Evolutionary conservation across 306 rosid species (phyloP), one percentile per base, ranked within the genome.

Genomic region (Canavalia gladiata): DNA sequence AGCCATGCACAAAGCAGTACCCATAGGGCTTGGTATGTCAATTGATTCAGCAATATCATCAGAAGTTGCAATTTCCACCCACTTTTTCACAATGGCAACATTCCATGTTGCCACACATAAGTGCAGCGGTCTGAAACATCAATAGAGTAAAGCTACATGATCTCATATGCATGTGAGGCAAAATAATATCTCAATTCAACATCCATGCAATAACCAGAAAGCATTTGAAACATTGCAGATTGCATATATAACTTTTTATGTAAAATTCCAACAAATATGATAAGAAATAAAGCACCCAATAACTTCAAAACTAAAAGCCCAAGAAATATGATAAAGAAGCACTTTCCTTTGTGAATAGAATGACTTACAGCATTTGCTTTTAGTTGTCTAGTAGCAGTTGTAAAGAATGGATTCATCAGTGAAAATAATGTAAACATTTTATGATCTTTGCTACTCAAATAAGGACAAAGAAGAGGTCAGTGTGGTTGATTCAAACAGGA

Each of bases 1-100:
- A 7, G 97, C 97, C 90, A 92, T 87, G 64, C 97, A 92, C 85
- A 92, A 83, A 4, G 97, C 91, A 49, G 91, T 90, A 76, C 97
- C 97, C 83, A 84, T 74, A 51, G 92, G 82, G 62, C 87, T 83
- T 45, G 84, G 85, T 51, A 90, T 84, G 72, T 92, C 90, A 88
- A 92, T 86, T 65, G 94, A 86, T 80, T 88, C 89, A 7, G 85
- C 89, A 81, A 92, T 88, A 77, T 92, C 97, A 78, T 90, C 85
- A 31, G 73, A 31, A 47, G 87, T 90, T 56, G 94, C 90, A 76
- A 90, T 86, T 81, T 90, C 91, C 56, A 84, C 90, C 97, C 97
- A 92, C 84, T 84, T 92, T 87, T 84, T 87, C 7, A 92, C 92
- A 76, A 92, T 86, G 56, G 91, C 84, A 33, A 90, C 94, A 77